Evolutionary conservation across 2,329 filamentous ascomycete genomes (phyloP), one percentile per base, ranked within the genome.

Genomic region (Rachicladosporium sp.): DNA sequence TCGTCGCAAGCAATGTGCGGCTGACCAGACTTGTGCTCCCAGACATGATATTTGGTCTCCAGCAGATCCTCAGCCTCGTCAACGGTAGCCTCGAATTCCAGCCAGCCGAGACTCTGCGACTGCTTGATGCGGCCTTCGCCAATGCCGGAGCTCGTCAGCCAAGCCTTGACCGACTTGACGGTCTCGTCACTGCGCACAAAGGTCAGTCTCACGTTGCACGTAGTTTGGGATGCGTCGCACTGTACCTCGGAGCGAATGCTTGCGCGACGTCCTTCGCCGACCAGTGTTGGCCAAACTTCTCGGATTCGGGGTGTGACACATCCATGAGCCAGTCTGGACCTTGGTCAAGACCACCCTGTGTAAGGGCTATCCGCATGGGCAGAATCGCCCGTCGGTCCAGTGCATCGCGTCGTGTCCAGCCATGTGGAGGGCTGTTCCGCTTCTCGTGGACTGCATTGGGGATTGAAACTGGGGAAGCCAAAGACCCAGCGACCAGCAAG

Each of bases 71-170:
- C 72, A 4, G 69, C 65, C 51, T 78, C 69, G 29, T 64, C 58
- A 3, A 69, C 68, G 4, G 70, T 70, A 6, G 71, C 70, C 40
- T 73, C 64, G 50, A 77, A 74, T 8, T 64, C 58, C 12, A 76
- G 50, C 70, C 73, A 76, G 36, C 67, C 67, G 38, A 68, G 65
- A 21, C 68, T 68, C 32, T 64, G 61, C 0, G 72, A 71, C 33
- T 73, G 64, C 31, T 57, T 58, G 33, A 78, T 62, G 4, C 70
- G 64, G 3, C 60, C 58, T 2, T 55, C 52, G 11, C 62, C 50
- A 33, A 79, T 71, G 5, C 74, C 76, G 13, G 67, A 64, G 4
- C 57, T 52, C 12, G 62, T 54, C n/a, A 78, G 63, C 74, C 74
- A 79, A 6, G 60, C 49, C 48, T 65, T 65, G 23, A 77, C 69